Conservation (phyloP, 2,329 filamentous ascomycete species). For the Decorospora gaudefroyi region DNA sequence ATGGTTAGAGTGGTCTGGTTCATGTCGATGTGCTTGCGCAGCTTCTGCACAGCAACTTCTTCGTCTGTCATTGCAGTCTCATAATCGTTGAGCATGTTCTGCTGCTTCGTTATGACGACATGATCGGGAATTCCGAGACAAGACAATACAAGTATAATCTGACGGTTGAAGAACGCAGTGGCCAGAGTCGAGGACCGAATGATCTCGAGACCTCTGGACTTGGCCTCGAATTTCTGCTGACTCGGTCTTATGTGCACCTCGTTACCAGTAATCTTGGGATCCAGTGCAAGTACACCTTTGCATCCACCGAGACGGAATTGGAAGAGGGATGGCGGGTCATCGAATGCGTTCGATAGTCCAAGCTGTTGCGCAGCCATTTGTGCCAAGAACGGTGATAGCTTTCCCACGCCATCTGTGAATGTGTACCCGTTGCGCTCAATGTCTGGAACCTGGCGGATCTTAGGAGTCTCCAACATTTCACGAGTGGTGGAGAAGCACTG, state of each 20-base stretch:
- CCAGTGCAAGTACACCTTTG: slow-evolving; percentile 84
- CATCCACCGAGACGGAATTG: slow-evolving; percentile 92
- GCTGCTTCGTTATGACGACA: slow-evolving; percentile 70
- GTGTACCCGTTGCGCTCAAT: slow-evolving; percentile 68
- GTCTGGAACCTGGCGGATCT: slow-evolving; percentile 66
- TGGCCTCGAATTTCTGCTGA: slow-evolving; percentile 82
- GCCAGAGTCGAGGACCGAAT: slow-evolving; percentile 79
- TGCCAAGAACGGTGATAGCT: slow-evolving; percentile 80
- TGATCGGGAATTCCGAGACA: slow-evolving; percentile 70
- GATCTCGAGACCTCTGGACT: slow-evolving; percentile 77
- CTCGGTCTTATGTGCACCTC: slow-evolving; percentile 80
- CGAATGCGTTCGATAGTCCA: slow-evolving; percentile 58
- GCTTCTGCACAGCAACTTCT: slow-evolving; percentile 65
- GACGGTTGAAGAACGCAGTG: slow-evolving; percentile 81
- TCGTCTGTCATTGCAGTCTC: slow-evolving; percentile 71
- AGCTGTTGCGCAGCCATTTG: slow-evolving; percentile 74
- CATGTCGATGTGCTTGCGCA: slow-evolving; percentile 79
- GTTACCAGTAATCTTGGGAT: slow-evolving; percentile 66
- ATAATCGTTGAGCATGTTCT: slow-evolving; percentile 69
- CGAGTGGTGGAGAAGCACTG: slow-evolving; percentile 96
- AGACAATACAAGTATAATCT: slow-evolving; percentile 85
- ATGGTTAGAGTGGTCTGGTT: slow-evolving; percentile 78
- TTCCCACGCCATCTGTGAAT: slow-evolving; percentile 93
- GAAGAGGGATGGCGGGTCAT: slow-evolving; percentile 73
- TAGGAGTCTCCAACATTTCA: slow-evolving; percentile 68